Percentiles rank a stretch among this genome's conserved stretches.
These are phyloP conservation scores for Saccharomycopsis sp. DNA, from an alignment of 805 yeast genomes.

Conservation along the genomic window DNA sequence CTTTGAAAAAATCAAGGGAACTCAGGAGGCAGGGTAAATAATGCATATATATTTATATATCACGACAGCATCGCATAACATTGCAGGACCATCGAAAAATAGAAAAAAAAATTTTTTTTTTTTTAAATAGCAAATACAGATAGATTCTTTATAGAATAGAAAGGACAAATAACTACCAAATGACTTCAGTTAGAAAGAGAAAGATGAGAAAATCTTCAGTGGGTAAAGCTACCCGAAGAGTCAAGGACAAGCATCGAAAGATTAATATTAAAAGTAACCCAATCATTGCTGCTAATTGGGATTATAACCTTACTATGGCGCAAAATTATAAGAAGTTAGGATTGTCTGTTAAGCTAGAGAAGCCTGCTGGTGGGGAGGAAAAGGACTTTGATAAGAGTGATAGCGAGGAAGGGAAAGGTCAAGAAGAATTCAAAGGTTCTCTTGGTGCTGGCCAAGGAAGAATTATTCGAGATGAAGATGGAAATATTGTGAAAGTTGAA, in stretches of 20 bases:
- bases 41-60: not conserved
- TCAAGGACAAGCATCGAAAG: conserved; percentile 63
- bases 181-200: conserved; percentile 78
- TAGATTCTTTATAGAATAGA: not conserved
- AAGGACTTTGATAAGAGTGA: conserved; percentile 33
- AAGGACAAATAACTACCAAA: conserved; percentile 22
- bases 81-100: no score
- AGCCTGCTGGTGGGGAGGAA: conserved; percentile 78
- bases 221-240: conserved; percentile 60
- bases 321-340: conserved; percentile 88
- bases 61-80: no score
- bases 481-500: conserved; percentile 57
- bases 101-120: conserved; percentile 1
- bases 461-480: conserved; percentile 61
- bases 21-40: not conserved
- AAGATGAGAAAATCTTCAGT: conserved; percentile 71
- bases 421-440: conserved; percentile 29
- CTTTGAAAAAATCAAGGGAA: not conserved
- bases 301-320: conserved; percentile 64
- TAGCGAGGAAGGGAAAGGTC: conserved; percentile 24
- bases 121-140: not conserved
- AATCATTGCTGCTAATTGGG: conserved; percentile 88
- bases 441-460: conserved; percentile 78
- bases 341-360: conserved; percentile 56
- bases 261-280: conserved; percentile 66